Conservation (phyloP, 225 moss, liverwort and hornwort genomes). For the Polytrichum commune region DNA sequence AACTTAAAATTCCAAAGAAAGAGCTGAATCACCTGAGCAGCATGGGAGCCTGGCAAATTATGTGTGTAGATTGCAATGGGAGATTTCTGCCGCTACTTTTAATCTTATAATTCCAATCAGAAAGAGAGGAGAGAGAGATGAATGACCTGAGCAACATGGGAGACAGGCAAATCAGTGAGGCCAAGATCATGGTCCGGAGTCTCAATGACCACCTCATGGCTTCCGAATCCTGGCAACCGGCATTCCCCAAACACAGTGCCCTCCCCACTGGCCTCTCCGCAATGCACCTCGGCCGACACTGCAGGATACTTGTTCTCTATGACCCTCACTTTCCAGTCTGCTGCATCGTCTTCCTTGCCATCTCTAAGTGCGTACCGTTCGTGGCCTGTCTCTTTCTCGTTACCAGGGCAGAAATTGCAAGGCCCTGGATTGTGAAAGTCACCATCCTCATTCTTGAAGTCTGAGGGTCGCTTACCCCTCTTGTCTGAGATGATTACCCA, state of each 20-base stretch:
- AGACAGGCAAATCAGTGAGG: conserved; percentile 19
- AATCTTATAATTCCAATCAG: no score
- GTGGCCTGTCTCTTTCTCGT: conserved; percentile 40
- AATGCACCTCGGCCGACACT: conserved; percentile 13
- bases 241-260: conserved; percentile 12
- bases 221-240: conserved; percentile 38
- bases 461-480: conserved; percentile 40
- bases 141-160: conserved; percentile 23
- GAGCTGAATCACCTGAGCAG: no score
- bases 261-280: not conserved
- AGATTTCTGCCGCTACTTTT: no score
- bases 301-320: conserved; percentile 36
- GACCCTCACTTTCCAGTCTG: conserved; percentile 46
- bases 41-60: no score
- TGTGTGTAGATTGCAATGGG: no score
- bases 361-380: conserved; percentile 25
- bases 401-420: conserved; percentile 39
- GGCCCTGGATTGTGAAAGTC: conserved; percentile 21
- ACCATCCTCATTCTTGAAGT: conserved; percentile 11
- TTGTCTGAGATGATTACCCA: conserved; percentile 53
- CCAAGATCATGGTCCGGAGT: conserved; percentile 31
- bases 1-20: no score
- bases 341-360: conserved; percentile 12
- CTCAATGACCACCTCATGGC: conserved; percentile 55
- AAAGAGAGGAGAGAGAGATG: not conserved